phyloP scores from a whole-genome alignment of 768 basidiomycete genomes.

The Rhodotorula sphaerocarpa region DNA sequence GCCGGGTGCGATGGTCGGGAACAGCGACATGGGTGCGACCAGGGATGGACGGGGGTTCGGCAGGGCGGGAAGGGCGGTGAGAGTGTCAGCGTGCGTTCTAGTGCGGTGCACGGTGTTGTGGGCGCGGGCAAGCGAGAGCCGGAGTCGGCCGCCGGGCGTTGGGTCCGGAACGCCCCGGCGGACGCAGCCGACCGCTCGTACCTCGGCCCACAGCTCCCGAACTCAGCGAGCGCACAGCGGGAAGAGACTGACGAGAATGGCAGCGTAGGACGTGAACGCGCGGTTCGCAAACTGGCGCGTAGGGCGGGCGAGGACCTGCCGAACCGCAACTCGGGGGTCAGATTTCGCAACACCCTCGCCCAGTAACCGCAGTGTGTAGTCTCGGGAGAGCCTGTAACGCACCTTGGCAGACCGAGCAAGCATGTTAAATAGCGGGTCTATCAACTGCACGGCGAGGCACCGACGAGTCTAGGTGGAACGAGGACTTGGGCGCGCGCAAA shows the following conservation, averaged over 20 bases:
- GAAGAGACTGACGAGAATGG: slow-evolving; percentile 19
- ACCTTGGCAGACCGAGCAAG: slow-evolving; percentile 26
- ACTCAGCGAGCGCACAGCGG: no score
- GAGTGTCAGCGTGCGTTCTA: no score
- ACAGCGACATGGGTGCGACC: slow-evolving; percentile 10
- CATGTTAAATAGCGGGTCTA: slow-evolving; percentile 5
- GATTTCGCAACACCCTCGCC: neutral
- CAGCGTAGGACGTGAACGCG: slow-evolving; percentile 25
- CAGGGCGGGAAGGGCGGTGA: neutral
- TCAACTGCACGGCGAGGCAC: no score
- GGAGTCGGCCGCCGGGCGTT: neutral
- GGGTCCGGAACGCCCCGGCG: neutral
- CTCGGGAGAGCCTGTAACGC: neutral
- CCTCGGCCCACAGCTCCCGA: no score
- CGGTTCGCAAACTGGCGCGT: slow-evolving; percentile 23
- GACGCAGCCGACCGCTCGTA: no score
- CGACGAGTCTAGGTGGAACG: no score
- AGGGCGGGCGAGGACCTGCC: slow-evolving; percentile 13
- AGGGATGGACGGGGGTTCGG: neutral
- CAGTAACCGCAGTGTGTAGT: no score
- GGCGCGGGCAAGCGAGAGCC: neutral
- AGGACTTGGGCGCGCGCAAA: no score
- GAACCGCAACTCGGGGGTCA: neutral
- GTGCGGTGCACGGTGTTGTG: neutral
- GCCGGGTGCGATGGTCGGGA: slow-evolving; percentile 11